These are phyloP conservation scores for Vigna reflexopilosa DNA, from an alignment of 306 rosid genomes.

Conservation along the genomic window DNA sequence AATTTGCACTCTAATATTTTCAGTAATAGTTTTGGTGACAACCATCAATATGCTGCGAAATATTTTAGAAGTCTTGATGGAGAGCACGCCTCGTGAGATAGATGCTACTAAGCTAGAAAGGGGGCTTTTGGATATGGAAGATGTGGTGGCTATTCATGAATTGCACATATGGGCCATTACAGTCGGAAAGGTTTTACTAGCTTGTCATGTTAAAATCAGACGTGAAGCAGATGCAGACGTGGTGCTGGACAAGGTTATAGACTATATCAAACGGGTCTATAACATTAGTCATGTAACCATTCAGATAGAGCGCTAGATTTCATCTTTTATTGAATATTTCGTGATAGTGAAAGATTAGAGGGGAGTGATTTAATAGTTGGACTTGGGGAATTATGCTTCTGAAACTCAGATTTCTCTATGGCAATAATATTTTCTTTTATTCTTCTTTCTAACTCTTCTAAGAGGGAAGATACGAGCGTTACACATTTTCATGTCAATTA, in stretches of 20 bases:
- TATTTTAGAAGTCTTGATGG: slow-evolving; percentile 81
- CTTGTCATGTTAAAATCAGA: slow-evolving; percentile 78
- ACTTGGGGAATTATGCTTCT: slow-evolving; percentile 30
- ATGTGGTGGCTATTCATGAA: slow-evolving; percentile 81
- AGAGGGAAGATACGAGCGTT: slow-evolving; percentile 30
- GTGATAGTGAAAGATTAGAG: slow-evolving; percentile 27
- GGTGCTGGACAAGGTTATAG: slow-evolving; percentile 69
- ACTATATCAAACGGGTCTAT: slow-evolving; percentile 73
- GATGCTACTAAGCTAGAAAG: slow-evolving; percentile 71
- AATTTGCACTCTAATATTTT: slow-evolving; percentile 74
- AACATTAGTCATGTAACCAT: slow-evolving; percentile 83
- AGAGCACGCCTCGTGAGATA: slow-evolving; percentile 81
- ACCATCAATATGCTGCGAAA: slow-evolving; percentile 71
- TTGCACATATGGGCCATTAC: slow-evolving; percentile 87
- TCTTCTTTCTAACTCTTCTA: slow-evolving; percentile 31
- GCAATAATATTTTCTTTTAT: slow-evolving; percentile 27
- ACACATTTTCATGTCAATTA: slow-evolving; percentile 22
- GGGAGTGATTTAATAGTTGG: slow-evolving; percentile 22
- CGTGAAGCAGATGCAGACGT: slow-evolving; percentile 83
- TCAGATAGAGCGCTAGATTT: slow-evolving; percentile 70
- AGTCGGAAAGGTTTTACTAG: slow-evolving; percentile 73
- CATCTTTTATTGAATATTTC: background rate
- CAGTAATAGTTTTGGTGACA: slow-evolving; percentile 71
- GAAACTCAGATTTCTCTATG: slow-evolving; percentile 34
- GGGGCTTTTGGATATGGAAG: slow-evolving; percentile 73